These are phyloP conservation scores for Ulmus americana DNA, from an alignment of 331 rosid species.

Conservation along the genomic window DNA sequence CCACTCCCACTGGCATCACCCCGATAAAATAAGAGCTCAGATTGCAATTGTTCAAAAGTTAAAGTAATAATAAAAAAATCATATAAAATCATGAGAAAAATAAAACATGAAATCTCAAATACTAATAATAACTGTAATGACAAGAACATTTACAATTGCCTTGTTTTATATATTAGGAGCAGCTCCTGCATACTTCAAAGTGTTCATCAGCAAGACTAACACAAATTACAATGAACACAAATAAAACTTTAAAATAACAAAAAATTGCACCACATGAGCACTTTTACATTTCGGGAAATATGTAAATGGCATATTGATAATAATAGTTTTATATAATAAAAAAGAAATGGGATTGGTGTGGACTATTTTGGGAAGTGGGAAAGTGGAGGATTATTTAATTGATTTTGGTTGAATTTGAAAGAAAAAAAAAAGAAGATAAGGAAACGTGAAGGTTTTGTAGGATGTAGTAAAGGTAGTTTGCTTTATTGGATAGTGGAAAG, in stretches of 20 bases:
- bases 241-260: neutral
- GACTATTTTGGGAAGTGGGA: too few species aligned
- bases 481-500: too few species aligned
- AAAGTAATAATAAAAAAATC: constrained; percentile 6
- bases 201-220: constrained; percentile 86
- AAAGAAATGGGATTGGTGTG: too few species aligned
- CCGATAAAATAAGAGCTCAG: constrained; percentile 68
- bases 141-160: constrained; percentile 52
- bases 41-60: constrained; percentile 69
- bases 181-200: constrained; percentile 26
- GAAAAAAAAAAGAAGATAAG: too few species aligned
- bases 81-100: too few species aligned
- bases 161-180: constrained; percentile 89
- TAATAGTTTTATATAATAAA: too few species aligned
- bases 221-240: constrained; percentile 44
- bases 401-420: too few species aligned
- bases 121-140: neutral
- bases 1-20: constrained; percentile 53
- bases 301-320: neutral
- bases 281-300: neutral
- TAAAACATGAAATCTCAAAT: neutral
- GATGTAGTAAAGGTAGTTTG: too few species aligned
- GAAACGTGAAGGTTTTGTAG: too few species aligned
- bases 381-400: too few species aligned
- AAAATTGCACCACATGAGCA: too few species aligned